Percentiles rank a stretch among this genome's conserved stretches.
These are phyloP conservation scores for Phytophthora cactorum DNA, from an alignment of 352 stramenopile genomes.

Conservation along the genomic window DNA sequence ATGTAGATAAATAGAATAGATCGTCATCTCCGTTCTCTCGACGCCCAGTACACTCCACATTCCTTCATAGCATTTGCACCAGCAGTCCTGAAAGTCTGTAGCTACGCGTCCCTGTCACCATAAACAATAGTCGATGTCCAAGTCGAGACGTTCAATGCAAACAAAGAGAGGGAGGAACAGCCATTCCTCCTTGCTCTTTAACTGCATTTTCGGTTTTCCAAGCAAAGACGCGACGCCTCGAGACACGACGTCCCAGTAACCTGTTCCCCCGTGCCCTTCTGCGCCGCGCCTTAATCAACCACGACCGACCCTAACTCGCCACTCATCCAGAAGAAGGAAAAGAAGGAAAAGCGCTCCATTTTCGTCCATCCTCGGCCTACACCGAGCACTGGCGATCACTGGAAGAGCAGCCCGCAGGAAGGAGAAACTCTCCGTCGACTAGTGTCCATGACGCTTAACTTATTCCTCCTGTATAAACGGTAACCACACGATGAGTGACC, in stretches of 20 bases:
- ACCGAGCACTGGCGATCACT: constrained; percentile 20
- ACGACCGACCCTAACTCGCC: constrained; percentile 33
- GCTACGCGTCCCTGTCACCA: constrained; percentile 23
- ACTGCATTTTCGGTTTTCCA: constrained; percentile 42
- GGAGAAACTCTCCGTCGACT: constrained; percentile 27
- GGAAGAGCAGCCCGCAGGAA: constrained; percentile 19
- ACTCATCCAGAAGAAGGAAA: constrained; percentile 24
- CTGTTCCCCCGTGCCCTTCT: constrained; percentile 9
- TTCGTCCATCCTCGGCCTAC: constrained; percentile 24
- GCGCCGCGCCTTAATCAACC: constrained; percentile 28
- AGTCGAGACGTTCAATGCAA: constrained; percentile 23
- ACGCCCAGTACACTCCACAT: constrained; percentile 13
- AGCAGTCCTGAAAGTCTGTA: not conserved
- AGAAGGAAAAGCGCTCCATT: constrained; percentile 32
- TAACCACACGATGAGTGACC: not conserved
- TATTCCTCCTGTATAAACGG: constrained; percentile 51
- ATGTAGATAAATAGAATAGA: constrained; percentile 70
- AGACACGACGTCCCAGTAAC: constrained; percentile 20
- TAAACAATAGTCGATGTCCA: constrained; percentile 22
- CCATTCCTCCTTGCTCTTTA: constrained; percentile 12
- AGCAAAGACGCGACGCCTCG: constrained; percentile 29
- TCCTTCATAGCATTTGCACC: not conserved
- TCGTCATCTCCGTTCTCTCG: constrained; percentile 68
- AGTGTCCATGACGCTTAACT: constrained; percentile 32
- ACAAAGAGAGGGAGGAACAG: constrained; percentile 35